These are phyloP conservation scores for Phaeotremella skinneri DNA, from an alignment of 768 basidiomycete genomes.

Conservation along the genomic window DNA sequence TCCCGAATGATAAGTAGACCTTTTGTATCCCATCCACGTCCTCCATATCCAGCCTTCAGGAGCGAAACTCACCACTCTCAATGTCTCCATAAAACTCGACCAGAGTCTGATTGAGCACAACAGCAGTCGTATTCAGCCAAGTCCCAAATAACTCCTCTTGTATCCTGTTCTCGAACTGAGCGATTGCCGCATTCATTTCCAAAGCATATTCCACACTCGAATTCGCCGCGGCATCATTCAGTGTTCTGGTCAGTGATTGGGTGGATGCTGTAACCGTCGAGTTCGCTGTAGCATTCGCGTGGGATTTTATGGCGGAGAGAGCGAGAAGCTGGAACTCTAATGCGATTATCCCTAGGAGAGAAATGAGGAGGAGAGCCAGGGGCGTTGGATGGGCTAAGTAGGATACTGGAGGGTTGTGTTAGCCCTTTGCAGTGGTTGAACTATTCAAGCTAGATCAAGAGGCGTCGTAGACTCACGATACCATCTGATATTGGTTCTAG, in stretches of 20 bases:
- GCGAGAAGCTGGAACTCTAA: slow-evolving; percentile 84
- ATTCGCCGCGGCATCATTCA: slow-evolving; percentile 80
- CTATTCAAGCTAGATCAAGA: not conserved
- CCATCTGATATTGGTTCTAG: slow-evolving; percentile 75
- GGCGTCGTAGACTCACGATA: slow-evolving; percentile 56
- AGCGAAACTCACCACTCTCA: slow-evolving; percentile 63
- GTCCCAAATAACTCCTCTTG: slow-evolving; percentile 80
- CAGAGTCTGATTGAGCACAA: slow-evolving; percentile 79
- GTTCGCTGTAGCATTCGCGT: slow-evolving; percentile 65
- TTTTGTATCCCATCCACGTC: too few relatives aligned
- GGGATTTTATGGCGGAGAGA: slow-evolving; percentile 67
- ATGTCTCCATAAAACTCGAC: slow-evolving; percentile 82
- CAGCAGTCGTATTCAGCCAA: slow-evolving; percentile 90
- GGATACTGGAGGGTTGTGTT: slow-evolving; percentile 54
- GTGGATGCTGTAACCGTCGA: slow-evolving; percentile 61
- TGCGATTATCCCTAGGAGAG: slow-evolving; percentile 81
- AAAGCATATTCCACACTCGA: slow-evolving; percentile 74
- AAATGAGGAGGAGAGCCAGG: slow-evolving; percentile 84
- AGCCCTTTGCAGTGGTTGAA: not conserved
- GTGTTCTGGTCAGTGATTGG: slow-evolving; percentile 52
- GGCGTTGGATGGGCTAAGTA: slow-evolving; percentile 91
- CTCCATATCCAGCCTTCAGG: not conserved
- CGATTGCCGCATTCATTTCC: slow-evolving; percentile 71
- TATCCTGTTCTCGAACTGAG: slow-evolving; percentile 67
- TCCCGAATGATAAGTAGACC: too few relatives aligned